Conservation (phyloP, 306 rosid species). For the Alnus rubra region DNA sequence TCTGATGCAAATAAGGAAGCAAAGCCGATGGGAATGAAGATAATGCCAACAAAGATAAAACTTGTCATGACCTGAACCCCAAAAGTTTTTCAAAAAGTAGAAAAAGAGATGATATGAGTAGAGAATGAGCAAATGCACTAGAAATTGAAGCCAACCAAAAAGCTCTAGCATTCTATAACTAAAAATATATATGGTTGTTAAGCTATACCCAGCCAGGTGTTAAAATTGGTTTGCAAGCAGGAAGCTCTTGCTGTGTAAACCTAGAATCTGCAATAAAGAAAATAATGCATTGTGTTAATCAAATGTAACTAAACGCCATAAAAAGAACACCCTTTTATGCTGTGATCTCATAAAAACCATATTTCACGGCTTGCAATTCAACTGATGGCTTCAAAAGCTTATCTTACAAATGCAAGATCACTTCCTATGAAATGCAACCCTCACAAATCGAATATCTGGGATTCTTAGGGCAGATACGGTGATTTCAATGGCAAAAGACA, state of each 20-base stretch:
- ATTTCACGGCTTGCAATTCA: background rate
- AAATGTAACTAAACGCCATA: background rate
- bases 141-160: constrained; percentile 2
- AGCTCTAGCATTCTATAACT: constrained; percentile 3
- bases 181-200: constrained; percentile 6
- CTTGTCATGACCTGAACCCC: constrained; percentile 61
- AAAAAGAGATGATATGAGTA: background rate
- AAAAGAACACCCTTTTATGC: background rate
- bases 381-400: background rate
- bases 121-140: background rate
- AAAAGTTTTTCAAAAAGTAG: background rate
- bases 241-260: constrained; percentile 91
- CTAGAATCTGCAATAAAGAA: constrained; percentile 60
- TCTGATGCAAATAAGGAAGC: constrained; percentile 73
- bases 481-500: background rate
- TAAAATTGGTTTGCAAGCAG: constrained; percentile 91
- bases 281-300: background rate
- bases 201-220: constrained; percentile 79
- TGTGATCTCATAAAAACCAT: background rate
- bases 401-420: background rate
- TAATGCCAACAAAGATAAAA: constrained; percentile 52
- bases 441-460: background rate
- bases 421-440: background rate
- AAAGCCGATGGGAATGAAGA: constrained; percentile 78
- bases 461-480: background rate